phyloP scores from a whole-genome alignment of 2,329 filamentous ascomycete genomes.

The Blastomyces silverae region DNA sequence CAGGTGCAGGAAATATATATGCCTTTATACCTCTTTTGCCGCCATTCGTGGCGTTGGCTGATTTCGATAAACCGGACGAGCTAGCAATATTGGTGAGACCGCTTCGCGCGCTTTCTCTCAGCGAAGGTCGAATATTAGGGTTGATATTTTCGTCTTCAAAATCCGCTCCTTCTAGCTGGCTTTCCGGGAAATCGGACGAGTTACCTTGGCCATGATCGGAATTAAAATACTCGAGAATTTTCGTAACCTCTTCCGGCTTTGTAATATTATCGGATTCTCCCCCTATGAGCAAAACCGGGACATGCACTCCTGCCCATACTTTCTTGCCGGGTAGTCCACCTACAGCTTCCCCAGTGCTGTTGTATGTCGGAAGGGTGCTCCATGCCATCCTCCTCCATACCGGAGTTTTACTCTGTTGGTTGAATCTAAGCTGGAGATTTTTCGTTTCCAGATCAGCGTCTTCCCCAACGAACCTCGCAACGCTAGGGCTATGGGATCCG shows the following conservation, averaged over 20 bases:
- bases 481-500: constrained; percentile 69
- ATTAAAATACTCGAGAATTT: constrained; percentile 51
- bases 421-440: constrained; percentile 47
- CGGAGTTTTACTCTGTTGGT: constrained; percentile 72
- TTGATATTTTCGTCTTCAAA: background rate
- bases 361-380: constrained; percentile 59
- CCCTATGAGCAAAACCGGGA: constrained; percentile 71
- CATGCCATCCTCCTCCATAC: constrained; percentile 77
- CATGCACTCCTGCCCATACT: constrained; percentile 63
- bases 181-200: background rate
- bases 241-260: constrained; percentile 61
- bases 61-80: background rate
- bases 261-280: constrained; percentile 72
- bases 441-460: constrained; percentile 38
- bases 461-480: constrained; percentile 60
- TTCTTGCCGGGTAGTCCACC: constrained; percentile 64
- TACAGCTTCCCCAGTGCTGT: constrained; percentile 45
- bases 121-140: background rate
- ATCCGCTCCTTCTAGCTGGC: background rate
- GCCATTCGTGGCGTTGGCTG: constrained; percentile 45
- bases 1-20: constrained; percentile 65
- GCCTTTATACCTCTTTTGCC: constrained; percentile 46
- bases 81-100: constrained; percentile 16
- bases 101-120: background rate
- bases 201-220: constrained; percentile 13